These are phyloP conservation scores for Botrytis sinoallii DNA, from an alignment of 2,329 filamentous ascomycete genomes.

Conservation along the genomic window DNA sequence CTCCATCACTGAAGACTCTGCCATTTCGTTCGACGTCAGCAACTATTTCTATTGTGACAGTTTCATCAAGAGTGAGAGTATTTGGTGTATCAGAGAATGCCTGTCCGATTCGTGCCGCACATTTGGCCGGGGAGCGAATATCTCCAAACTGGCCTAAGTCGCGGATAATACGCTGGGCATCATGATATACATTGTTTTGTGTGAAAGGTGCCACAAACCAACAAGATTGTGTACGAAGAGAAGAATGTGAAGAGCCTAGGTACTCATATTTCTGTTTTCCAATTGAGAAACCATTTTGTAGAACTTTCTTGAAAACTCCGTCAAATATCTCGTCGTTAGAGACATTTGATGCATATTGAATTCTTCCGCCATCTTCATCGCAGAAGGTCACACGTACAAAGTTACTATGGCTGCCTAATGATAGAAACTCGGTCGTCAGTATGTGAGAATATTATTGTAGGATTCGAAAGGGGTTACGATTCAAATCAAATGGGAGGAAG, in stretches of 20 bases:
- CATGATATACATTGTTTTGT: conserved; percentile 33
- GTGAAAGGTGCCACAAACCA: conserved; percentile 60
- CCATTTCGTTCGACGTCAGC: conserved; percentile 52
- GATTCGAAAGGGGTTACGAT: fast-evolving
- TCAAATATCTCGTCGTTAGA: conserved; percentile 52
- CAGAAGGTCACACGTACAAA: conserved; percentile 71
- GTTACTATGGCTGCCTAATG: conserved; percentile 45
- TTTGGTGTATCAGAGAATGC: conserved; percentile 74
- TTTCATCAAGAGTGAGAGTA: conserved; percentile 49
- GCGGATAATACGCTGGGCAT: conserved; percentile 42
- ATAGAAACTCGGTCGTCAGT: neutral
- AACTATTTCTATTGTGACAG: conserved; percentile 39
- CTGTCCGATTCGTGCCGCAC: conserved; percentile 57
- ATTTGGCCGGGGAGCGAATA: conserved; percentile 55
- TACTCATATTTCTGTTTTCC: conserved; percentile 63
- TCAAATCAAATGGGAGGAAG: no score
- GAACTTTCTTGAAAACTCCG: conserved; percentile 56
- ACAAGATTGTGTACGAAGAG: conserved; percentile 65
- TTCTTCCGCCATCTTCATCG: conserved; percentile 67
- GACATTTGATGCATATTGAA: conserved; percentile 55
- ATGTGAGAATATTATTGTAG: neutral
- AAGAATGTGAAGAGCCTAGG: conserved; percentile 77
- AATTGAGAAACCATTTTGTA: conserved; percentile 59
- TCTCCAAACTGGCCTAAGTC: conserved; percentile 48
- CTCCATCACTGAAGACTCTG: conserved; percentile 74